Percentiles rank a stretch among this genome's conserved stretches.
Evolutionary conservation across 2,329 filamentous ascomycete species (phyloP).

Genomic region (Penicillium hordei): DNA sequence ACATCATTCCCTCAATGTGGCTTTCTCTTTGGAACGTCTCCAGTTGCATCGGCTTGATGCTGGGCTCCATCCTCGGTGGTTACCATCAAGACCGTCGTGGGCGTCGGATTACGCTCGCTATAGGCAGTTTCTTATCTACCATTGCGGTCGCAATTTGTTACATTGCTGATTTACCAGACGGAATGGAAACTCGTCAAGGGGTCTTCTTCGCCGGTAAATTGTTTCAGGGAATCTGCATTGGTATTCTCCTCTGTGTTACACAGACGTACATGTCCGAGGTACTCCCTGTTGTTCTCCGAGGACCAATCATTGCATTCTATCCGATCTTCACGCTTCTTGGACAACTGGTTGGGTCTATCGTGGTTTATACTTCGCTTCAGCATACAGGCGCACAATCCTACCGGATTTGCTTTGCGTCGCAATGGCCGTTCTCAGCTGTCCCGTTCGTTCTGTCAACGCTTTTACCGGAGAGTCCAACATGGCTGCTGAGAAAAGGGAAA

Average conservation of each 20-base stretch:
- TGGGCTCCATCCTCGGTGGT: conserved; percentile 40
- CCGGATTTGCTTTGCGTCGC: conserved; percentile 44
- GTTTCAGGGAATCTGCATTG: conserved; percentile 47
- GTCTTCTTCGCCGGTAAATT: conserved; percentile 48
- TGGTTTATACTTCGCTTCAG: conserved; percentile 34
- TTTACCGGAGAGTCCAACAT: conserved; percentile 53
- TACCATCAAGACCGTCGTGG: conserved; percentile 42
- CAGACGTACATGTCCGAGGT: conserved; percentile 54
- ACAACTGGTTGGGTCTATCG: conserved; percentile 44
- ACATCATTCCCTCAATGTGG: conserved; percentile 44
- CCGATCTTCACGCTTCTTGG: conserved; percentile 51
- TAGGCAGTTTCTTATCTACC: conserved; percentile 38
- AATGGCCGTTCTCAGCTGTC: conserved; percentile 49
- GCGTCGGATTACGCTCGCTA: conserved; percentile 35
- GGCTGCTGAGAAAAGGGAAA: conserved; percentile 44
- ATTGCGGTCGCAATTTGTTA: conserved; percentile 31
- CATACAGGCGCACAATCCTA: conserved; percentile 13
- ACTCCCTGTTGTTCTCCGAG: conserved; percentile 46
- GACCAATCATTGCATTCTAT: conserved; percentile 49
- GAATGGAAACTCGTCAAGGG: conserved; percentile 30
- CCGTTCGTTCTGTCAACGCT: conserved; percentile 46
- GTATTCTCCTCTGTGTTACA: conserved; percentile 44
- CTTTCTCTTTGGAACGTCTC: conserved; percentile 45
- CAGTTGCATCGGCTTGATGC: conserved; percentile 39
- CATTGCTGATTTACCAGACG: conserved; percentile 19